Percentiles rank a stretch among this genome's conserved stretches.
phyloP scores from a whole-genome alignment of 129 eudicot species.

The Calendula officinalis region DNA sequence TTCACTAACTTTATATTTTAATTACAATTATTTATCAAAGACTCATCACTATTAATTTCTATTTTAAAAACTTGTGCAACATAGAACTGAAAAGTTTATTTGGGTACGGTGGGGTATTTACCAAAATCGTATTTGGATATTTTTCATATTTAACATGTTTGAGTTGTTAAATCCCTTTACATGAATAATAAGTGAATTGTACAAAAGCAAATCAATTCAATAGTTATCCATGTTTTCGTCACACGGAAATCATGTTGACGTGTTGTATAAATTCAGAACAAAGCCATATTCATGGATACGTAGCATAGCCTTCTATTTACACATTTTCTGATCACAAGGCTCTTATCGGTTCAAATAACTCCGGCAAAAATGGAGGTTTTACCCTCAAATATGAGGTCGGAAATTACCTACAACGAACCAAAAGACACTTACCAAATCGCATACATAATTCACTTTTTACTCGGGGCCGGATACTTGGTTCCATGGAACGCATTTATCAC shows the following conservation, averaged over 20 bases:
- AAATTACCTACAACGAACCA: conserved; percentile 10
- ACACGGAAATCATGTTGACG: neutral
- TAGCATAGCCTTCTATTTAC: neutral
- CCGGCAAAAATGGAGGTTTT: conserved; percentile 8
- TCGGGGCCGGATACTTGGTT: conserved; percentile 38
- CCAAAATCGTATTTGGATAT: neutral
- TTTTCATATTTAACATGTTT: no score
- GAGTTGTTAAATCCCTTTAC: neutral
- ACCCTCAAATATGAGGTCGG: neutral
- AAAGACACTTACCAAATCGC: conserved; percentile 31
- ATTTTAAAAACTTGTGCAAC: no score
- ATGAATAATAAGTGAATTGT: neutral
- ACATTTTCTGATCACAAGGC: neutral
- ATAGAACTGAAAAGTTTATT: no score
- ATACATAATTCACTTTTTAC: conserved; percentile 40
- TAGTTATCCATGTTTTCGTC: neutral
- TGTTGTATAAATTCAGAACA: neutral
- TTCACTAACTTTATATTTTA: no score
- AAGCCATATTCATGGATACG: neutral
- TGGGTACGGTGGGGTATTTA: neutral
- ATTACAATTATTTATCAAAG: no score
- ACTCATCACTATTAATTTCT: no score
- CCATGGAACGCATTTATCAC: conserved; percentile 50
- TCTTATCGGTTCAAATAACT: neutral
- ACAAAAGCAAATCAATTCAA: neutral